These are phyloP conservation scores for Cytospora mali DNA, from an alignment of 2,329 filamentous ascomycete genomes.

Conservation along the genomic window DNA sequence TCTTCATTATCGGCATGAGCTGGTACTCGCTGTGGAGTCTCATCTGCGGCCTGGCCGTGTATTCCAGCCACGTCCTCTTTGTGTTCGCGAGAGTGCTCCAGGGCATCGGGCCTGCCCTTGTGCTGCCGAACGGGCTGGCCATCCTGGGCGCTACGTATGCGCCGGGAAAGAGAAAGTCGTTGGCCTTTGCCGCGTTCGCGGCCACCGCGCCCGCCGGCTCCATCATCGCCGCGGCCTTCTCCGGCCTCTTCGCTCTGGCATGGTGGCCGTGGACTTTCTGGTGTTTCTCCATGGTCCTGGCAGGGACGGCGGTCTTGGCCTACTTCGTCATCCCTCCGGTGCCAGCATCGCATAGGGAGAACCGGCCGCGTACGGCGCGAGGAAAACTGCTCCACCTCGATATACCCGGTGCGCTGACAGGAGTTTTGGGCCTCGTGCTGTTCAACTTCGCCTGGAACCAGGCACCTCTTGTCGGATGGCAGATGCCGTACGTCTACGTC, in stretches of 20 bases:
- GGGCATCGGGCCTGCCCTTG: constrained; percentile 56
- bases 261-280: constrained; percentile 39
- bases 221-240: constrained; percentile 37
- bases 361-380: constrained; percentile 3
- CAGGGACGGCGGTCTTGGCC: constrained; percentile 32
- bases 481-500: constrained; percentile 51
- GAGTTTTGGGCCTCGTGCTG: constrained; percentile 54
- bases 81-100: constrained; percentile 52
- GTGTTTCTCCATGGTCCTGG: constrained; percentile 31
- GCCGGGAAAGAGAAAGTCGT: constrained; percentile 36
- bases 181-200: constrained; percentile 40
- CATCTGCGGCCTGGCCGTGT: constrained; percentile 41
- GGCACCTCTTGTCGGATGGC: constrained; percentile 55
- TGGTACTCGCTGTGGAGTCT: constrained; percentile 47
- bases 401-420: constrained; percentile 35
- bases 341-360: constrained; percentile 8
- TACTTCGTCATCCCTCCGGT: constrained; percentile 31
- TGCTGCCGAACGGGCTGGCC: constrained; percentile 58
- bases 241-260: constrained; percentile 33
- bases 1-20: constrained; percentile 44
- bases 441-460: constrained; percentile 64
- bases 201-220: constrained; percentile 35
- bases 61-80: constrained; percentile 41
- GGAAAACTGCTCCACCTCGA: constrained; percentile 32
- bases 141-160: constrained; percentile 56